These are phyloP conservation scores for Pelargonium fulgidum DNA, from an alignment of 441 rosid species.

Conservation along the genomic window DNA sequence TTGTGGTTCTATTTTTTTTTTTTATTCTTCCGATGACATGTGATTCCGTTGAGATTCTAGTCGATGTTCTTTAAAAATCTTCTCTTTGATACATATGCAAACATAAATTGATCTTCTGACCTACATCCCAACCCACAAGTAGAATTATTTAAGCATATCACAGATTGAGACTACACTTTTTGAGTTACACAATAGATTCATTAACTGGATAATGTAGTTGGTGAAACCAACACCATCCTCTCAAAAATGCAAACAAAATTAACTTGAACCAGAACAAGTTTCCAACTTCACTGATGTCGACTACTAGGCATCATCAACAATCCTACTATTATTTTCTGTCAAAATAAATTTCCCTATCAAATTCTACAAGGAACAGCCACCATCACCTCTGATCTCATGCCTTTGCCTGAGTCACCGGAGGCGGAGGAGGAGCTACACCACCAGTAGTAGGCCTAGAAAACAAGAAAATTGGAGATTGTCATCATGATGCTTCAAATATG, in stretches of 20 bases:
- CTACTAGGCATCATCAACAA: slow-evolving; percentile 6
- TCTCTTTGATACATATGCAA: too few species aligned
- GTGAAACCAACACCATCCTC: background rate
- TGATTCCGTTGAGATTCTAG: too few species aligned
- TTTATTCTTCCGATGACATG: too few species aligned
- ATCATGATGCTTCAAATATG: background rate
- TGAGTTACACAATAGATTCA: too few species aligned
- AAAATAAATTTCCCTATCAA: slow-evolving; percentile 5
- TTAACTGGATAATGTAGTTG: background rate
- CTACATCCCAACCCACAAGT: too few species aligned
- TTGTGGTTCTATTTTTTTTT: too few species aligned
- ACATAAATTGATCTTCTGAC: too few species aligned
- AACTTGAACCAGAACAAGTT: slow-evolving; percentile 14
- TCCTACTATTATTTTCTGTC: slow-evolving; percentile 9
- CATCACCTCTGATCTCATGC: slow-evolving; percentile 20
- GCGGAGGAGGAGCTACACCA: slow-evolving; percentile 36
- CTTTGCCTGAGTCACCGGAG: slow-evolving; percentile 15
- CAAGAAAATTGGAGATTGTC: slow-evolving; percentile 12
- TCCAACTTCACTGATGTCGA: background rate
- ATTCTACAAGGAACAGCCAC: background rate
- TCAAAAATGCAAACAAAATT: background rate
- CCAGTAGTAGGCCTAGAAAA: slow-evolving; percentile 65
- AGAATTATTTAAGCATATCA: too few species aligned
- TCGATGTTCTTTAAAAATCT: too few species aligned
- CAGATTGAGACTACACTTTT: too few species aligned